Conservation (phyloP, 768 basidiomycete genomes). For the Ephemerocybe angulata region DNA sequence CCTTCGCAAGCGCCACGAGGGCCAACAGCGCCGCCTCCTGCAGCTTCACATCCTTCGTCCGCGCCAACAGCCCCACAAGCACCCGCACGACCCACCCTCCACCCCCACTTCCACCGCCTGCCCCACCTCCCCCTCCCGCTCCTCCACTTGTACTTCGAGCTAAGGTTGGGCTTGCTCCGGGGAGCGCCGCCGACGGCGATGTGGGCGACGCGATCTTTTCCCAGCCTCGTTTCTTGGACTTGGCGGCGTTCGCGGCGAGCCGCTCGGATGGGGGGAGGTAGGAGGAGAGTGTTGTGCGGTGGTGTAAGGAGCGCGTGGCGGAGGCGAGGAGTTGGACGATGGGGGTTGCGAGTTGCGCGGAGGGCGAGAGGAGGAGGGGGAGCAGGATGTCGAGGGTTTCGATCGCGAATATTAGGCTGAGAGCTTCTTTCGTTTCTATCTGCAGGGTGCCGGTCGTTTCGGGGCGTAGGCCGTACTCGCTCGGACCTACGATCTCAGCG, state of each 20-base stretch:
- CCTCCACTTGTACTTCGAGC: no score
- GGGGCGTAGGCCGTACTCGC: conserved; percentile 58
- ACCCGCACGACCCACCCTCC: conserved; percentile 61
- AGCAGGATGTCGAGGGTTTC: conserved; percentile 66
- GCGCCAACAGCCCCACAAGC: conserved; percentile 42
- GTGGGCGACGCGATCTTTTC: conserved; percentile 52
- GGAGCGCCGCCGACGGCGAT: no score
- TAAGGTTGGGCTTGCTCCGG: no score
- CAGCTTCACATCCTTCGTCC: conserved; percentile 33
- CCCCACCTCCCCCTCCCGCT: conserved; percentile 14
- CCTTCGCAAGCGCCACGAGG: conserved; percentile 62
- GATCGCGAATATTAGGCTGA: conserved; percentile 39
- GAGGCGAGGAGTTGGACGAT: conserved; percentile 59
- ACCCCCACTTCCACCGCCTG: conserved; percentile 35
- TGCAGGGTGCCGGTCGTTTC: conserved; percentile 38
- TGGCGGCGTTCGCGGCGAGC: conserved; percentile 27
- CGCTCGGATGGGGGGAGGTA: conserved; percentile 64
- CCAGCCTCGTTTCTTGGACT: conserved; percentile 66
- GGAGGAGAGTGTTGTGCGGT: conserved; percentile 50
- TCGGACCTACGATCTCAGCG: conserved; percentile 67
- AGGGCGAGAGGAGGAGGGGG: conserved; percentile 45
- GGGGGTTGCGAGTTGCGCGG: conserved; percentile 32
- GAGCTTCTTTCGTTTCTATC: conserved; percentile 50
- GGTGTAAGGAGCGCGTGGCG: conserved; percentile 43
- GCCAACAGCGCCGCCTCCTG: conserved; percentile 66